Base-by-base conservation (phyloP, 177 flowering plant species). In the Vitis hybrid region DNA sequence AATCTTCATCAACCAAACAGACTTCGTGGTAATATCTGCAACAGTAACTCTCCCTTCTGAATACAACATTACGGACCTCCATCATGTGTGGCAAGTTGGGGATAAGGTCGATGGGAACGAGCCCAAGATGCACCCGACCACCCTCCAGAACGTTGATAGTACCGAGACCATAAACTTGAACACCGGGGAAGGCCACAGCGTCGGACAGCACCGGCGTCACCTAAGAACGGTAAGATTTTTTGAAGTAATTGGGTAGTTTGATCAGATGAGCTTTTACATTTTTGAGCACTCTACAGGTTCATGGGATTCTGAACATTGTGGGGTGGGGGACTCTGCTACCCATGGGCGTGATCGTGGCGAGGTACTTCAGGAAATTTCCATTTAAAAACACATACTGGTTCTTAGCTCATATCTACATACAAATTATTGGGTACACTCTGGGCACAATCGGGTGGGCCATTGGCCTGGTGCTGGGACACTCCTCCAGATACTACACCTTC, bases 251-350 rank as follows among this genome's bases (percentile, higher is more conserved):
- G 52, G 45, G 45, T 5, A 6, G 7, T 5, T 34, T 48, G 15
- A 18, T 11, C n/a, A 59, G 17, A 58, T 58, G 9, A 18, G 3
- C 9, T 26, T 50, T 11, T 2, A 13, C 56, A 2, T 15, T 49
- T 52, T 18, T 52, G 62, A n/a, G 23, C 23, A 56, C 14, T 59
- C 30, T 45, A 34, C 59, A 87, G 90, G 82, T 64, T 58, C 90
- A 87, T 72, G 90, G 87, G 50, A 62, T 77, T 6, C 48, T 87
- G 70, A 85, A 79, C 76, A 82, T 85, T 3, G 56, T 77, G 18
- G 88, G 87, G 10, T 85, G 86, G 87, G 90, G 90, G 52, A 75
- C 70, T 10, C 12, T 87, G 1, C 65, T 87, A 67, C 88, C 88
- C 0, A 2, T 67, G 3, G 88, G 88, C 0, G 78, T 72, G 50